Base-by-base conservation (phyloP, 106 monocot species). In the Amphibolis antarctica region DNA sequence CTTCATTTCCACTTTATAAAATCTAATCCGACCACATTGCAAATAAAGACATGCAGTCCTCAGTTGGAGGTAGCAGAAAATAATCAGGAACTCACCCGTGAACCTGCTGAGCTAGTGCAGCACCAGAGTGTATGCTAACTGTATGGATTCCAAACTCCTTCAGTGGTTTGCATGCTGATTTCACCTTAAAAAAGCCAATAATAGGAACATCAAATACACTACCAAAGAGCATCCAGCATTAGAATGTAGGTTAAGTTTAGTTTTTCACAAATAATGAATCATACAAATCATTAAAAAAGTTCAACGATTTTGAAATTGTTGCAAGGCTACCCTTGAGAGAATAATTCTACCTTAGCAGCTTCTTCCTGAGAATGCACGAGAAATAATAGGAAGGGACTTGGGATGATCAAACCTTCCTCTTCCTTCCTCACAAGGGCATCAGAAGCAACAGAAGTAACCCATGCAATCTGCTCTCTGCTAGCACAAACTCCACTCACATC, bases 101-200 rank as follows among this genome's bases (percentile, higher is more conserved):
- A 66, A 87, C 46, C 71, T 98, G 96, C 59, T 87, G 82, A 68
- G 78, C 76, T 24, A 90, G 27, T 46, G 80, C 65, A 13, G 90
- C 84, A 15, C 80, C 87, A n/a, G 80, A 57, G 73, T 90, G 96
- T 65, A 98, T 68, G 78, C 90, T 98, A 24, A 98, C 84, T 3
- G 96, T 63, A 68, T 98, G 96, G 13, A 98, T 54, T 54, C 96
- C 90, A 66, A 96, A 75, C 28, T 66, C 63, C 64, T 90, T 98
- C 9, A 98, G 82, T 48, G 84, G 90, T 63, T 85, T 98, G 63
- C 86, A 90, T 0, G 85, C 19, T 24, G 84, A 80, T 42, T 86
- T 77, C 28, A 89, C 83, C 88, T 93, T 65, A 59, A 25, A 12
- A 56, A 46, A n/a, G n/a, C n/a, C n/a, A n/a, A 44, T 12, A 56